phyloP scores from a whole-genome alignment of 306 rosid genomes.

The Corylus heterophylla region DNA sequence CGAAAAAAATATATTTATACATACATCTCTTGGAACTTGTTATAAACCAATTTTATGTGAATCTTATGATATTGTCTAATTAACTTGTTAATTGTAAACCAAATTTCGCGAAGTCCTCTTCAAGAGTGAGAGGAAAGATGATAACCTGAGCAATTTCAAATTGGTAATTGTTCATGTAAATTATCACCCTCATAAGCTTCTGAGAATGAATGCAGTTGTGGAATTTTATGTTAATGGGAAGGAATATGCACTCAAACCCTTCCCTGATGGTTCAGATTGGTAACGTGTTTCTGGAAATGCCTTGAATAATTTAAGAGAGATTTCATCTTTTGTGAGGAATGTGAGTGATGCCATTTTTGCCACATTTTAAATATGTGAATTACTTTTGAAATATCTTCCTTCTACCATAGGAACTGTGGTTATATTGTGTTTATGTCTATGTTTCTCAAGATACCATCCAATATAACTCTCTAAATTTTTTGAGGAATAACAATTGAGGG shows the following conservation, averaged over 20 bases:
- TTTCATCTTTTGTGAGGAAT: neutral
- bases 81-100: too few relatives aligned
- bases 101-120: conserved; percentile 62
- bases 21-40: too few relatives aligned
- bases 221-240: conserved; percentile 71
- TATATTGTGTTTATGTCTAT: too few relatives aligned
- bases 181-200: conserved; percentile 86
- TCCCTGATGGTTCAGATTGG: conserved; percentile 83
- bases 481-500: too few relatives aligned
- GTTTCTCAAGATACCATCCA: too few relatives aligned
- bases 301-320: neutral
- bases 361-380: too few relatives aligned
- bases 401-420: too few relatives aligned
- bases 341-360: neutral
- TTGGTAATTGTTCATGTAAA: conserved; percentile 84
- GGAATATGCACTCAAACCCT: conserved; percentile 68
- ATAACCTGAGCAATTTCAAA: conserved; percentile 57
- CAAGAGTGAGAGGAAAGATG: conserved; percentile 78
- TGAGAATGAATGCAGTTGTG: conserved; percentile 78
- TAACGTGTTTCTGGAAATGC: conserved; percentile 23
- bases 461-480: too few relatives aligned
- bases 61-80: too few relatives aligned
- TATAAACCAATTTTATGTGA: too few relatives aligned
- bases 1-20: too few relatives aligned
- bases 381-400: too few relatives aligned